Percentiles rank a stretch among this genome's conserved stretches.
Conservation (phyloP, 352 stramenopile species). For the Pythium coloratum region DNA sequence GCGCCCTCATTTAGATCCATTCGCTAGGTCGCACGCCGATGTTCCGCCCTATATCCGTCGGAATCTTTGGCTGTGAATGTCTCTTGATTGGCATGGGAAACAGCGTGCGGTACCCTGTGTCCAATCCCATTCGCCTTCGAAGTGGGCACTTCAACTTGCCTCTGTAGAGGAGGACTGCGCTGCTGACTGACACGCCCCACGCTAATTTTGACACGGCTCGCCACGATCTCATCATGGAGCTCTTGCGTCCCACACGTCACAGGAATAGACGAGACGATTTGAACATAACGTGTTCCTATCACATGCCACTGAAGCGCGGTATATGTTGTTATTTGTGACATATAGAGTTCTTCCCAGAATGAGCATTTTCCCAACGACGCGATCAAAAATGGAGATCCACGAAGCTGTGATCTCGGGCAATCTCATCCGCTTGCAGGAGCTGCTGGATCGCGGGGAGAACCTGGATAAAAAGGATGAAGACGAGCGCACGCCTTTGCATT, state of each 20-base stretch:
- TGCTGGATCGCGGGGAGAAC: constrained; percentile 32
- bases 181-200: neutral
- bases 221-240: constrained; percentile 6
- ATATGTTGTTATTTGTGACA: neutral
- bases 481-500: constrained; percentile 71
- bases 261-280: constrained; percentile 12
- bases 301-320: neutral
- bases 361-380: neutral
- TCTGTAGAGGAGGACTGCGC: neutral
- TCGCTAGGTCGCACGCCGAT: neutral
- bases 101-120: neutral
- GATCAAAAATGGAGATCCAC: constrained; percentile 16
- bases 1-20: neutral
- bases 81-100: constrained; percentile 2
- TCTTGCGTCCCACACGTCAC: constrained; percentile 20
- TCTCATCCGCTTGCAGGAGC: constrained; percentile 28
- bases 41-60: constrained; percentile 1
- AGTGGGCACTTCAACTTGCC: neutral
- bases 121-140: neutral
- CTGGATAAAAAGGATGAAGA: constrained; percentile 69
- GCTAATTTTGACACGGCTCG: neutral
- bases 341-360: neutral
- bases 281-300: neutral
- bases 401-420: constrained; percentile 15
- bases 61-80: neutral